Base-by-base conservation (phyloP, 2,329 filamentous ascomycete species). In the Didymella keratinophila region DNA sequence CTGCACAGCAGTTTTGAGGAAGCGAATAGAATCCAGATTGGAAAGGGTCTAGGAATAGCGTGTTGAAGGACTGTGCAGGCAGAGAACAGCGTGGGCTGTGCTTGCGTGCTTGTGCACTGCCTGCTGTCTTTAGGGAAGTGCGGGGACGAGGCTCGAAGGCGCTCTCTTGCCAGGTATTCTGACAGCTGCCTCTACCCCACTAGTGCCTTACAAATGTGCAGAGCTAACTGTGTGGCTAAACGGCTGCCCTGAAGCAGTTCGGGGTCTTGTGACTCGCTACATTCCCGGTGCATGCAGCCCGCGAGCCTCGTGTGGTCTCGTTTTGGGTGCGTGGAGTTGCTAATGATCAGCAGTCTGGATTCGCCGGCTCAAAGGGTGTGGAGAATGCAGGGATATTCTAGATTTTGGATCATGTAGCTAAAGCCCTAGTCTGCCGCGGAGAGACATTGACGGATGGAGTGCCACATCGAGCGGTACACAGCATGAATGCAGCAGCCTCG, bases 261-360 rank as follows among this genome's bases (percentile, higher is more conserved):
- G 12, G 12, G 27, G 43, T 52, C 54, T 47, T 52, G 34, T 57
- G 54, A 52, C 48, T 36, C 46, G 48, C 42, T 47, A 43, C 54
- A 30, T 25, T 37, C 23, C 27, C 34, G 16, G 42, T 43, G 43
- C 48, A 57, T 45, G 44, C 44, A 49, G 45, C 39, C 16, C 49
- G 18, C 49, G 18, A 45, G 44, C 37, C 27, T 46, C 27, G 8
- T 30, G 23, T 32, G 37, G 45, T 44, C 27, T 58, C 50, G 32
- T 32, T 30, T 30, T 58, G 56, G 50, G 50, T 45, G 44, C 32
- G 39, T 58, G 45, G 39, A 30, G 47, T 23, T 30, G 30, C 39
- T 27, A 45, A 46, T 34, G 56, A 58, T 58, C 56, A 58, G 56
- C 56, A 60, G 52, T 55, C 56, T 60, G 41, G 47, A 47, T 28